These are phyloP conservation scores for Rachicladosporium sp. DNA, from an alignment of 2,329 filamentous ascomycete species.

Conservation along the genomic window DNA sequence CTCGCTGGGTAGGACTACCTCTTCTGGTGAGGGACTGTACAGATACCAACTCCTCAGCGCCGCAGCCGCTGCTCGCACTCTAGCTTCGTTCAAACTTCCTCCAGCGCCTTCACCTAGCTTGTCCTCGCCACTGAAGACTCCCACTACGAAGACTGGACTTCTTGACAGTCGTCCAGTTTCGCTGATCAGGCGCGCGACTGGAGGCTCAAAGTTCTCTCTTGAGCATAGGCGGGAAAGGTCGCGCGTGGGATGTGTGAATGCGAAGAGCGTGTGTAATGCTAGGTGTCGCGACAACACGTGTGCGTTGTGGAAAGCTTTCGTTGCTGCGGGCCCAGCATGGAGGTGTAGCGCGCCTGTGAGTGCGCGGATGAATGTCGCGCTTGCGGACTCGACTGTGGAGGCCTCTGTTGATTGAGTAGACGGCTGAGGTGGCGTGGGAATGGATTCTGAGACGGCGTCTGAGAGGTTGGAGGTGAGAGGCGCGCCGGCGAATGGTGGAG, in stretches of 20 bases:
- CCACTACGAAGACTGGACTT: slow-evolving; percentile 84
- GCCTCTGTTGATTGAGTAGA: slow-evolving; percentile 9
- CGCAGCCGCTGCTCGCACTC: slow-evolving; percentile 67
- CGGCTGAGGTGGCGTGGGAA: slow-evolving; percentile 7
- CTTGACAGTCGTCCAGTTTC: slow-evolving; percentile 80
- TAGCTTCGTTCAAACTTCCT: slow-evolving; percentile 62
- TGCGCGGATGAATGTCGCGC: slow-evolving; percentile 68
- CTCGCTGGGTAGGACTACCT: slow-evolving; percentile 40
- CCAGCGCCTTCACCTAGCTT: slow-evolving; percentile 87
- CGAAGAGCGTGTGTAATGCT: slow-evolving; percentile 59
- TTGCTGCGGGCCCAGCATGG: slow-evolving; percentile 66
- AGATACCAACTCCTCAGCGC: slow-evolving; percentile 92
- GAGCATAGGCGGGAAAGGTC: slow-evolving; percentile 76
- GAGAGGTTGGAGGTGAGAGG: slow-evolving; percentile 1
- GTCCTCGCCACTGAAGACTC: slow-evolving; percentile 81
- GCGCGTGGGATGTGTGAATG: slow-evolving; percentile 70
- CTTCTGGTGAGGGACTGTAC: slow-evolving; percentile 59
- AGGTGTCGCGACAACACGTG: slow-evolving; percentile 53
- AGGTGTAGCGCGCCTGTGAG: slow-evolving; percentile 79
- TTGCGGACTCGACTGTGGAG: slow-evolving; percentile 46
- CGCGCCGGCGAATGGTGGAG: slow-evolving; percentile 3
- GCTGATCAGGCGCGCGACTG: slow-evolving; percentile 73
- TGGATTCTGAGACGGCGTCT: slow-evolving; percentile 4
- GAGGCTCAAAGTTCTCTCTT: slow-evolving; percentile 77
- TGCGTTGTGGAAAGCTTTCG: slow-evolving; percentile 68